phyloP scores from a whole-genome alignment of 495 filamentous ascomycete species.

The Antarctomyces pellizariae region DNA sequence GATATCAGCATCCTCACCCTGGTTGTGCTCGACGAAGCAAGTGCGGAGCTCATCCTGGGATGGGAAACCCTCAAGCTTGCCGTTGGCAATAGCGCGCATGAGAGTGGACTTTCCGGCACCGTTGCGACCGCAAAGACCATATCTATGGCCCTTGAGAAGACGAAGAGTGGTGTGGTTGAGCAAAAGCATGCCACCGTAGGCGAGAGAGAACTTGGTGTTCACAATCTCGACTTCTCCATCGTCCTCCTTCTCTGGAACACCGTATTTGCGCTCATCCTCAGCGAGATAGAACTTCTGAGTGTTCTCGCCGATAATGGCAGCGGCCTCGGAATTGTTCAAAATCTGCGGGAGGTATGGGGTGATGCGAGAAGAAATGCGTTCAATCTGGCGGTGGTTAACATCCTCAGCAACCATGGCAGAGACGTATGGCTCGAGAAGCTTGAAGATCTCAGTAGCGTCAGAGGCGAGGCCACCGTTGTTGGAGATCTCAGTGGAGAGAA shows the following conservation, averaged over 20 bases:
- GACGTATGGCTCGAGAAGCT: constrained; percentile 48
- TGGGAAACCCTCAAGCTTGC: constrained; percentile 94
- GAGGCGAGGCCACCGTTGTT: constrained; percentile 34
- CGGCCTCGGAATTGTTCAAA: constrained; percentile 28
- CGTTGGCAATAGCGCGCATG: constrained; percentile 86
- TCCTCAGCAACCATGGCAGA: constrained; percentile 74
- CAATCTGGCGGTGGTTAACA: constrained; percentile 57
- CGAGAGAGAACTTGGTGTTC: constrained; percentile 92
- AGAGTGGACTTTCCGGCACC: constrained; percentile 95
- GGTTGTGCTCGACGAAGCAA: constrained; percentile 97
- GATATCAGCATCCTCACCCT: constrained; percentile 88
- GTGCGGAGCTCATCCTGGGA: constrained; percentile 73
- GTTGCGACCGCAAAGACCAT: constrained; percentile 90
- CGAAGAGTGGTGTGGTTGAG: constrained; percentile 90
- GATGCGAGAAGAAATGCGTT: constrained; percentile 41
- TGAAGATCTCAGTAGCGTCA: constrained; percentile 38
- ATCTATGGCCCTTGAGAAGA: constrained; percentile 85
- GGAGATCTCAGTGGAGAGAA: constrained; percentile 54
- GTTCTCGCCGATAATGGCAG: constrained; percentile 34
- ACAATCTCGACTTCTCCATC: constrained; percentile 79
- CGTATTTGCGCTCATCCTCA: constrained; percentile 71
- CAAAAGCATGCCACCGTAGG: constrained; percentile 94
- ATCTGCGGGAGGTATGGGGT: constrained; percentile 54
- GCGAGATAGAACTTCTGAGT: constrained; percentile 48
- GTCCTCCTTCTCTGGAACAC: constrained; percentile 62